A percentile compares a stretch with the other conserved stretches of the same genome.
phyloP scores from a whole-genome alignment of 495 filamentous ascomycete genomes.

The Cladorrhinum samala region DNA sequence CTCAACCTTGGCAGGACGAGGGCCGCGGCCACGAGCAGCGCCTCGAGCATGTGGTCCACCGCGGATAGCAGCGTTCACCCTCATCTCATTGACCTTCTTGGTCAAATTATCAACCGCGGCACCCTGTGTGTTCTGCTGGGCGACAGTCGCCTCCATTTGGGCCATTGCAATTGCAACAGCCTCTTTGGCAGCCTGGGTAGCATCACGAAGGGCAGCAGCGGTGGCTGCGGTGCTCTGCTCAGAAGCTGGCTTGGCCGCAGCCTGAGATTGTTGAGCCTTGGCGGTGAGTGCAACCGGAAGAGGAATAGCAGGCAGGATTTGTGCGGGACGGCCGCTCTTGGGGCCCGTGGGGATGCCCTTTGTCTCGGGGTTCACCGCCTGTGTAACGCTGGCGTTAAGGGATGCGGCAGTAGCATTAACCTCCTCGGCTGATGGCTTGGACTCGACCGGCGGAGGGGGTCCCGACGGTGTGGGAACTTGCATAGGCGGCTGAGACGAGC shows the following conservation, averaged over 20 bases:
- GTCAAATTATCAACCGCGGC: constrained; percentile 69
- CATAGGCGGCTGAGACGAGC: constrained; percentile 31
- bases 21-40: constrained; percentile 31
- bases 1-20: constrained; percentile 66
- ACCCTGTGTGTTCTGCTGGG: constrained; percentile 37
- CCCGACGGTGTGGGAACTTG: constrained; percentile 31
- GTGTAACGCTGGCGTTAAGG: constrained; percentile 30
- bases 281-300: constrained; percentile 65
- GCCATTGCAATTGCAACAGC: constrained; percentile 90
- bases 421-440: constrained; percentile 56
- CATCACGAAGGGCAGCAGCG: constrained; percentile 50
- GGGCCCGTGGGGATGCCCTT: constrained; percentile 55
- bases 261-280: constrained; percentile 27
- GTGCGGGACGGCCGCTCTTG: constrained; percentile 46
- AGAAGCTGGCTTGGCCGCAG: constrained; percentile 30
- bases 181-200: constrained; percentile 74
- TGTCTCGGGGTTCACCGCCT: constrained; percentile 26
- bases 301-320: constrained; percentile 49
- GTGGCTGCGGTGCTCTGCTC: constrained; percentile 28
- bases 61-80: constrained; percentile 50
- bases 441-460: constrained; percentile 58
- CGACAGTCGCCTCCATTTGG: constrained; percentile 50
- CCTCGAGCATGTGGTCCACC: constrained; percentile 51
- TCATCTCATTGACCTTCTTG: constrained; percentile 83
- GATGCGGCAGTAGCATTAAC: constrained; percentile 46